Evolutionary conservation across 169 alveolate genomes (phyloP).

Genomic region (Eimeria zaria): DNA sequence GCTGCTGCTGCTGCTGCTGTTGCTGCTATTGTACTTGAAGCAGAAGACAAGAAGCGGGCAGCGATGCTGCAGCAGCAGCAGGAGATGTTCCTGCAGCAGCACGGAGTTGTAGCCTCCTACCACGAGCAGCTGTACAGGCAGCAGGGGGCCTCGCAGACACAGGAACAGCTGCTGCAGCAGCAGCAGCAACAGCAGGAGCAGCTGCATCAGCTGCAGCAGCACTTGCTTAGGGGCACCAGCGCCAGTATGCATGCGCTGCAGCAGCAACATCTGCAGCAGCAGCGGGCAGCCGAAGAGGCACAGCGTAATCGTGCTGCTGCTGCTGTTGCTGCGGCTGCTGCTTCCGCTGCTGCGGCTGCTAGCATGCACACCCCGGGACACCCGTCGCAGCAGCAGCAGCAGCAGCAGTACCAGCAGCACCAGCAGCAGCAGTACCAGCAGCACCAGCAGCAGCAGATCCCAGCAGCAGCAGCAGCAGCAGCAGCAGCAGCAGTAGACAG

Average conservation of each 20-base stretch:
- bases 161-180: constrained; percentile 60
- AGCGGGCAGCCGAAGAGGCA: constrained; percentile 32
- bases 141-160: not conserved
- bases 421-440: too few species aligned
- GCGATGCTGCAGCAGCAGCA: constrained; percentile 58
- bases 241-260: constrained; percentile 41
- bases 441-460: too few species aligned
- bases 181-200: constrained; percentile 70
- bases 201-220: constrained; percentile 57
- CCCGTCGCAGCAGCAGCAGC: not conserved
- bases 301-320: constrained; percentile 50
- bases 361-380: not conserved
- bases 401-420: not conserved
- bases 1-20: constrained; percentile 72
- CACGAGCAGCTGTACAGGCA: constrained; percentile 5
- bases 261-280: constrained; percentile 69
- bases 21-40: constrained; percentile 41
- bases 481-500: constrained; percentile 19
- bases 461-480: too few species aligned
- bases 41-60: constrained; percentile 39
- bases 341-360: constrained; percentile 27
- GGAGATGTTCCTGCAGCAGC: constrained; percentile 26
- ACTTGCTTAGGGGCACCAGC: constrained; percentile 35
- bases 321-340: constrained; percentile 15
- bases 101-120: constrained; percentile 2